Conservation (phyloP, 2,329 filamentous ascomycete species). For the Pseudophaeomoniella oleicola region DNA sequence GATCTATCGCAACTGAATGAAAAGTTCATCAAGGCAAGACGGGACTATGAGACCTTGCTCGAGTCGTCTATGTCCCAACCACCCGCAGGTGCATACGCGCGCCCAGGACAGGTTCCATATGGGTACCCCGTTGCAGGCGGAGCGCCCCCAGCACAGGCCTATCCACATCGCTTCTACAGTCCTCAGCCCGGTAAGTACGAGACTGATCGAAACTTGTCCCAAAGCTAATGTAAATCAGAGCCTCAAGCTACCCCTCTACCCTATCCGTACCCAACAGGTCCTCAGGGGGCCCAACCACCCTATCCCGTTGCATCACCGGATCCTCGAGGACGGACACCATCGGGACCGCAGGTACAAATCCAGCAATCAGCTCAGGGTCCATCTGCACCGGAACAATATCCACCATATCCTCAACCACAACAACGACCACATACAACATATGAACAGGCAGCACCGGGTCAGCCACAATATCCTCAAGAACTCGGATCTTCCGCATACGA, state of each 20-base stretch:
- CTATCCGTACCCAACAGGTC: conserved; percentile 6
- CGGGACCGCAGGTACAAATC: conserved; percentile 35
- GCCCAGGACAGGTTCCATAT: conserved; percentile 15
- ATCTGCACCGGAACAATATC: conserved; percentile 22
- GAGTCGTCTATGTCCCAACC: conserved; percentile 95
- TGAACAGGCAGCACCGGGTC: conserved; percentile 24
- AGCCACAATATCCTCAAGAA: conserved; percentile 48
- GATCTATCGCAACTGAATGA: conserved; percentile 98
- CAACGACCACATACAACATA: conserved; percentile 48
- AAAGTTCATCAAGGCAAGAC: conserved; percentile 96
- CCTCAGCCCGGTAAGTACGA: conserved; percentile 19
- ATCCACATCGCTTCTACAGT: conserved; percentile 53
- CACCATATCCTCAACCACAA: conserved; percentile 23
- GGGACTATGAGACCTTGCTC: conserved; percentile 90
- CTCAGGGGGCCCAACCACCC: conserved; percentile 17
- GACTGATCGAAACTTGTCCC: conserved; percentile 2
- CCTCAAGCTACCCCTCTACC: conserved; percentile 14
- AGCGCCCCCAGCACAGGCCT: conserved; percentile 15
- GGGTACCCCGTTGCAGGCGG: conserved; percentile 18
- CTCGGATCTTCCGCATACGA: conserved; percentile 65
- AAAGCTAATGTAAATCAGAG: conserved; percentile 9
- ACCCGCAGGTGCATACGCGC: conserved; percentile 34
- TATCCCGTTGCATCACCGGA: conserved; percentile 27
- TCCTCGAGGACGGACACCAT: conserved; percentile 19
- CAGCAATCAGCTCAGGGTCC: conserved; percentile 31